These are phyloP conservation scores for Dalechampia spathulata DNA, from an alignment of 441 rosid species.

Conservation along the genomic window DNA sequence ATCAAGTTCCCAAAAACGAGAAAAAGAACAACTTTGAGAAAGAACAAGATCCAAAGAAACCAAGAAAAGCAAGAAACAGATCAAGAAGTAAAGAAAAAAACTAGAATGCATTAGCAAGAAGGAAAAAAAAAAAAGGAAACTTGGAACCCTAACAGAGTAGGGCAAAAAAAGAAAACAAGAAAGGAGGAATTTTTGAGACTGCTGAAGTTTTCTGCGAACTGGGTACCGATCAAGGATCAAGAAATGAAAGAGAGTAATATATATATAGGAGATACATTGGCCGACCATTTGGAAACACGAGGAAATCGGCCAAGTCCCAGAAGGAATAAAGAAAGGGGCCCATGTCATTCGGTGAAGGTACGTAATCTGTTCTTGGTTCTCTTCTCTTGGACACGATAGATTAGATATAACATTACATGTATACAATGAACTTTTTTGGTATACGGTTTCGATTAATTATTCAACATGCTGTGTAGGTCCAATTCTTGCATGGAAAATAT, in stretches of 20 bases:
- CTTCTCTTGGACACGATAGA: conserved; percentile 8
- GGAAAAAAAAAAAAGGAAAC: conserved; percentile 6
- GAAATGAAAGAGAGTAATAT: not conserved
- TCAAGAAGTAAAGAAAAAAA: conserved; percentile 16
- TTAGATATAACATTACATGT: not conserved
- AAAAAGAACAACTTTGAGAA: conserved; percentile 1
- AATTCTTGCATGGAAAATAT: not conserved
- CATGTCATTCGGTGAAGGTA: not conserved
- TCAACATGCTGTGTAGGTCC: not conserved
- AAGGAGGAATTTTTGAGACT: not conserved
- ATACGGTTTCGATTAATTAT: not conserved
- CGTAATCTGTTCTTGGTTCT: not conserved
- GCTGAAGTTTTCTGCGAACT: too few species aligned
- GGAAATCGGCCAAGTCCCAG: not conserved
- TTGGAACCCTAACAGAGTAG: conserved; percentile 38
- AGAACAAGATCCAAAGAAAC: conserved; percentile 8
- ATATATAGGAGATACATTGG: conserved; percentile 10
- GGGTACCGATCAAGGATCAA: not conserved
- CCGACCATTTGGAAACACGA: not conserved
- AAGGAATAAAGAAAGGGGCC: not conserved
- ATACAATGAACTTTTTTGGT: conserved; percentile 11
- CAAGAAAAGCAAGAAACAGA: conserved; percentile 12
- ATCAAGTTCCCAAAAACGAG: conserved; percentile 13
- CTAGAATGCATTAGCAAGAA: conserved; percentile 34
- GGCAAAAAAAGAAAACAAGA: conserved; percentile 32